Percentiles rank a stretch among this genome's conserved stretches.
Evolutionary conservation across 83 land plant genomes (phyloP).

Genomic region (Thuja plicata): DNA sequence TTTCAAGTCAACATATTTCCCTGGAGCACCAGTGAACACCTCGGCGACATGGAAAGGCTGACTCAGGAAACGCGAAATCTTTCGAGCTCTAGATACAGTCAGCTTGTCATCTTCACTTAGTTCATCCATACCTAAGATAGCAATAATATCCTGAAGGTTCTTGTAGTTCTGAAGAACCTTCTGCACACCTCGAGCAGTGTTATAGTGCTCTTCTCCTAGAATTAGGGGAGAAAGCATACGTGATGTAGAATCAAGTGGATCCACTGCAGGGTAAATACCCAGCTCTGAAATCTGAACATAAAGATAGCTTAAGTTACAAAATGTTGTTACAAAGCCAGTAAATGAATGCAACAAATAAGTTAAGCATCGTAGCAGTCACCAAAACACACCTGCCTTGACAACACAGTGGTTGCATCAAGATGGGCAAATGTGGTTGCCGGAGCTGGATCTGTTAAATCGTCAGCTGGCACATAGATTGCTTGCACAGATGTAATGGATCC

Average conservation of each 20-base stretch:
- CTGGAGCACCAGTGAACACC: conserved; percentile 97
- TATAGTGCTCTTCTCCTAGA: conserved; percentile 90
- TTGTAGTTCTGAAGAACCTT: conserved; percentile 93
- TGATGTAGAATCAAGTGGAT: conserved; percentile 95
- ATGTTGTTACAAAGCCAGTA: background rate
- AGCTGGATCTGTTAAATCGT: conserved; percentile 95
- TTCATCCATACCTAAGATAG: conserved; percentile 98
- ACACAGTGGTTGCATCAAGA: conserved; percentile 97
- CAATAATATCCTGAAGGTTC: conserved; percentile 96
- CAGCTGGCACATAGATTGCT: conserved; percentile 97
- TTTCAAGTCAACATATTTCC: conserved; percentile 96
- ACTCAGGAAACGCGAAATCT: conserved; percentile 89
- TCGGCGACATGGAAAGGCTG: conserved; percentile 99
- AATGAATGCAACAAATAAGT: background rate
- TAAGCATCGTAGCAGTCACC: background rate
- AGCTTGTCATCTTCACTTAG: conserved; percentile 95
- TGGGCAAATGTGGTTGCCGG: conserved; percentile 98
- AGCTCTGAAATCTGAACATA: conserved; percentile 81
- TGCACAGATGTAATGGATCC: conserved; percentile 98
- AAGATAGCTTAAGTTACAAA: conserved; percentile 1
- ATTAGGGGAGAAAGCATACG: conserved; percentile 91
- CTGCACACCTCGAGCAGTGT: conserved; percentile 92
- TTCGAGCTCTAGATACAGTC: conserved; percentile 93
- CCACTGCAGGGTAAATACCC: conserved; percentile 96
- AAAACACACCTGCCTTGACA: conserved; percentile 79